phyloP scores from a whole-genome alignment of 768 basidiomycete genomes.

The Amanita inopinata region DNA sequence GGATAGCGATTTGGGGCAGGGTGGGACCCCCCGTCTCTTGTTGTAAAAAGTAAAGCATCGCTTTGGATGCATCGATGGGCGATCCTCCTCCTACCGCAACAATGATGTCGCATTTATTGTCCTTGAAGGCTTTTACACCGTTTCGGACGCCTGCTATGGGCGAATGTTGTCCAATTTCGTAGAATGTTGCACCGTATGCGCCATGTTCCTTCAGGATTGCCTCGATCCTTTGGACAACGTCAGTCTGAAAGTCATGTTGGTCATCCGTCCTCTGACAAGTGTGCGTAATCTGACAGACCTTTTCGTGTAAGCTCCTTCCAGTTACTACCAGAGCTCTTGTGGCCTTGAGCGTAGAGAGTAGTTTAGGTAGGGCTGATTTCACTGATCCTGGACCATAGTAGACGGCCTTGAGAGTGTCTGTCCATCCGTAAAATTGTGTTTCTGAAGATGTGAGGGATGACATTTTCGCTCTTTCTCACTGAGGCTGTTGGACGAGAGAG shows the following conservation, averaged over 20 bases:
- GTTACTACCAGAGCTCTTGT: slow-evolving; percentile 66
- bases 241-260: slow-evolving; percentile 32
- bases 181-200: slow-evolving; percentile 62
- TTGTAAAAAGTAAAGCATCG: slow-evolving; percentile 55
- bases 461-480: not conserved
- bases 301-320: slow-evolving; percentile 55
- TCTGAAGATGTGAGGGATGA: not conserved
- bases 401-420: slow-evolving; percentile 56
- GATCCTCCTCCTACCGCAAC: slow-evolving; percentile 75
- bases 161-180: slow-evolving; percentile 63
- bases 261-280: not conserved
- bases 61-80: slow-evolving; percentile 71
- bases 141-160: slow-evolving; percentile 57
- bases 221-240: slow-evolving; percentile 48
- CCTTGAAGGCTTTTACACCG: slow-evolving; percentile 45
- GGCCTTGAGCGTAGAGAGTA: slow-evolving; percentile 42
- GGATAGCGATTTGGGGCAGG: slow-evolving; percentile 65
- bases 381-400: slow-evolving; percentile 67
- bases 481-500: not conserved
- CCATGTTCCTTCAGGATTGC: slow-evolving; percentile 42
- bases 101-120: slow-evolving; percentile 54
- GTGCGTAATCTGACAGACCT: slow-evolving; percentile 28
- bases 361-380: slow-evolving; percentile 50
- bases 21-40: slow-evolving; percentile 43
- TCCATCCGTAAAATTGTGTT: slow-evolving; percentile 46